A percentile compares a stretch with the other conserved stretches of the same genome.
These are phyloP conservation scores for Eleusine coracana DNA, from an alignment of 176 grass and related monocot genomes.

Conservation along the genomic window DNA sequence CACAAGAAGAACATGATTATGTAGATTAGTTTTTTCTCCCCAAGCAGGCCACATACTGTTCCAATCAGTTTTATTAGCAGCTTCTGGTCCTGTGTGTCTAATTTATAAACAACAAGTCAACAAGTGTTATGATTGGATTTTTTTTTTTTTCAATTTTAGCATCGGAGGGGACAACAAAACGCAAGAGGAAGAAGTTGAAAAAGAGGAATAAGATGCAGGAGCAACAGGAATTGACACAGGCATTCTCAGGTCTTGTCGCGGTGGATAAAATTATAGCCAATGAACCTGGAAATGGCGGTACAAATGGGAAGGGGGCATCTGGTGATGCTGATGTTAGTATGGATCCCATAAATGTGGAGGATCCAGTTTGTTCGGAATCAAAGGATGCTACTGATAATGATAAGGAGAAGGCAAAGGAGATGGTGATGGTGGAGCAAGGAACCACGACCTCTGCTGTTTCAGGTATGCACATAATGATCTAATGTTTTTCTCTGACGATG, in stretches of 20 bases:
- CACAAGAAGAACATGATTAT: neutral
- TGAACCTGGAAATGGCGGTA: constrained; percentile 18
- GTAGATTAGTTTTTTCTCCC: neutral
- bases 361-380: constrained; percentile 15
- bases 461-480: no score
- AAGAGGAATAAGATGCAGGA: constrained; percentile 29
- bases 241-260: neutral
- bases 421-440: no score
- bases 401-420: neutral
- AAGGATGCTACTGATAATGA: constrained; percentile 16
- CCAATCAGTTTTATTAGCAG: neutral
- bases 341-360: constrained; percentile 19
- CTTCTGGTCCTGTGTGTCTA: neutral
- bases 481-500: no score
- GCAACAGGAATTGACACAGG: neutral
- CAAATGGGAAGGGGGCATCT: neutral
- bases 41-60: neutral
- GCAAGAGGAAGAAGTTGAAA: constrained; percentile 32
- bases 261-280: neutral
- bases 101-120: neutral
- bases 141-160: neutral
- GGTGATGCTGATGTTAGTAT: constrained; percentile 12
- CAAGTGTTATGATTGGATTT: constrained; percentile 4
- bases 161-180: neutral
- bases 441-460: no score